A percentile compares a stretch with the other conserved stretches of the same genome.
These are phyloP conservation scores for Venturia effusa DNA, from an alignment of 2,329 filamentous ascomycete genomes.

Conservation along the genomic window DNA sequence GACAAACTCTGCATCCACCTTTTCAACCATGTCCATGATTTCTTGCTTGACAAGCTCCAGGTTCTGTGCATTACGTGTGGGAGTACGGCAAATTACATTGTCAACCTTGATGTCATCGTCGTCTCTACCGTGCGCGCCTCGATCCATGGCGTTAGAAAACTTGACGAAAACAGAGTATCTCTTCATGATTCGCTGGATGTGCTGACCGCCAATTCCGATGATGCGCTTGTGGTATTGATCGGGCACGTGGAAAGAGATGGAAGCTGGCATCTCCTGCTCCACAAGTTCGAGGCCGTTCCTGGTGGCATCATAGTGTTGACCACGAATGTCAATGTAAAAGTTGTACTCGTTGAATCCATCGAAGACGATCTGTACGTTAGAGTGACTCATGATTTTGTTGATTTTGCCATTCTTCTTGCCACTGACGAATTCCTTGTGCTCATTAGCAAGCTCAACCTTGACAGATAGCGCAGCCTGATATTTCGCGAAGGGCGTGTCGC, in stretches of 20 bases:
- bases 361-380: conserved; percentile 98
- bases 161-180: conserved; percentile 99
- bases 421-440: conserved; percentile 98
- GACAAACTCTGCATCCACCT: conserved; percentile 93
- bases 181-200: conserved; percentile 99
- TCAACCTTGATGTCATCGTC: conserved; percentile 98
- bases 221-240: conserved; percentile 99
- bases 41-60: conserved; percentile 96
- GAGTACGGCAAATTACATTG: conserved; percentile 96
- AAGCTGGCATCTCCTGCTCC: conserved; percentile 97
- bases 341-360: conserved; percentile 99
- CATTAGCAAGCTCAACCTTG: conserved; percentile 96
- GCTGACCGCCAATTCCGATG: conserved; percentile 94
- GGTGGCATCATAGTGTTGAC: conserved; percentile 82
- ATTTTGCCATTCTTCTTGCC: conserved; percentile 99
- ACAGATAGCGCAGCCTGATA: conserved; percentile 73
- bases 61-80: conserved; percentile 92
- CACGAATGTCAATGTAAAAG: conserved; percentile 98
- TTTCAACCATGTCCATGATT: conserved; percentile 98
- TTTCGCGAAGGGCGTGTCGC: conserved; percentile 79
- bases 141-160: conserved; percentile 98
- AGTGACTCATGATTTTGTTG: conserved; percentile 99
- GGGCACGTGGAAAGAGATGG: conserved; percentile 97
- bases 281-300: conserved; percentile 87
- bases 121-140: conserved; percentile 83